Base-by-base conservation (phyloP, 1,139 yeast genomes). In the Kodamaea fungicola region DNA sequence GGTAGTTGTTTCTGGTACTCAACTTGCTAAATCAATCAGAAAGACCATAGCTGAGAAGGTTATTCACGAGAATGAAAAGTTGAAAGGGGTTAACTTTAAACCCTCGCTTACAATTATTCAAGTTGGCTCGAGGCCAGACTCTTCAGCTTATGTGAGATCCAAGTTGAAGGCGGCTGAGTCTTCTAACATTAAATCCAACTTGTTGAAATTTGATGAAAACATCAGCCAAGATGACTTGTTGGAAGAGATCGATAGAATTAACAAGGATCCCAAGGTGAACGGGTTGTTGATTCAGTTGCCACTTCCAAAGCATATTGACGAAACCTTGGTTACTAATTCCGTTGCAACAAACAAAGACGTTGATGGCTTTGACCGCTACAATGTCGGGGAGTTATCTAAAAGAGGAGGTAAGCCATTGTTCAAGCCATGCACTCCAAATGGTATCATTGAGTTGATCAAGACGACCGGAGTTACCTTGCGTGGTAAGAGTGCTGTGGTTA, bases 371-470 rank as follows among this genome's bases (percentile, higher is more conserved):
- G 84, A 81, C 37, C 79, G 85, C 45, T 74, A 71, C 57, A 84
- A 84, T 55, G 81, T 82, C 41, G 94, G 92, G 39, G 92, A 84
- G 49, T 69, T 84, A 43, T 71, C 85, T 42, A 83, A 83, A 56
- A 77, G 78, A 55, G 84, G 83, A 38, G 90, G 90, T n/a, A 57
- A 61, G 16, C 88, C 92, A 21, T 61, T 68, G 46, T 83, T 82
- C 58, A 71, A 79, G 47, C 94, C 94, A 31, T 84, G 94, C 57
- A 84, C 94, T 8, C 94, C 94, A 37, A 77, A 78, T 54, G 94
- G 92, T 40, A 77, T 83, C 41, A 76, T 84, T 57, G 81, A 78
- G 53, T 64, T 84, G 52, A 66, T 84, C 50, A 74, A 80, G 51
- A 76, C 83, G 44, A 77, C 86, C 19, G 79, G 82, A 2, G 64